A percentile compares a stretch with the other conserved stretches of the same genome.
Evolutionary conservation across 208 protist species (phyloP).

Genomic region (Angomonas deanei): DNA sequence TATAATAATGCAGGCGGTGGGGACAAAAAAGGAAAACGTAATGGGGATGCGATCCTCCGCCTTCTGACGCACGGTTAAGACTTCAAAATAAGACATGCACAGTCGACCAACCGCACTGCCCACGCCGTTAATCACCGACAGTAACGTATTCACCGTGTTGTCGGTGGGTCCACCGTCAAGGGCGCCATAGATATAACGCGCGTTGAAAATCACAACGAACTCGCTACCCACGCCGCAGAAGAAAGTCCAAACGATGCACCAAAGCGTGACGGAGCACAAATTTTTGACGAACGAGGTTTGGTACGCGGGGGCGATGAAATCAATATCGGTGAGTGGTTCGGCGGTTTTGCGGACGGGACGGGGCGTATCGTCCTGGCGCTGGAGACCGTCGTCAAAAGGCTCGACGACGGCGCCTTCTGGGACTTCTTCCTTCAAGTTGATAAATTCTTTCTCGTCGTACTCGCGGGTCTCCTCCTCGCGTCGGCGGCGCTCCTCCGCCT

Average conservation of each 20-base stretch:
- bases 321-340: conserved; percentile 27
- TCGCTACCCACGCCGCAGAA: conserved; percentile 44
- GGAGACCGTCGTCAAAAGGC: background rate
- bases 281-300: conserved; percentile 48
- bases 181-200: conserved; percentile 38
- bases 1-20: conserved; percentile 34
- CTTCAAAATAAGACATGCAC: conserved; percentile 48
- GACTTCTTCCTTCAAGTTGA: background rate
- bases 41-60: conserved; percentile 66
- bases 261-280: conserved; percentile 37
- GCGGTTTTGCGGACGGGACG: background rate
- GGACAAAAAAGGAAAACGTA: conserved; percentile 51
- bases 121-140: conserved; percentile 54
- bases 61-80: conserved; percentile 27
- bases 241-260: conserved; percentile 44
- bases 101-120: conserved; percentile 61
- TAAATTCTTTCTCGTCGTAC: background rate
- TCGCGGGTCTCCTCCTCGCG: background rate
- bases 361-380: background rate
- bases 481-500: background rate
- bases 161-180: conserved; percentile 17
- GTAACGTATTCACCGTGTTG: conserved; percentile 36
- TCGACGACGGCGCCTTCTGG: background rate
- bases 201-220: conserved; percentile 66
- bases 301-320: conserved; percentile 64